Percentiles rank a stretch among this genome's conserved stretches.
Evolutionary conservation across 345 rosid genomes (phyloP).

Genomic region (Dipteronia sinensis): DNA sequence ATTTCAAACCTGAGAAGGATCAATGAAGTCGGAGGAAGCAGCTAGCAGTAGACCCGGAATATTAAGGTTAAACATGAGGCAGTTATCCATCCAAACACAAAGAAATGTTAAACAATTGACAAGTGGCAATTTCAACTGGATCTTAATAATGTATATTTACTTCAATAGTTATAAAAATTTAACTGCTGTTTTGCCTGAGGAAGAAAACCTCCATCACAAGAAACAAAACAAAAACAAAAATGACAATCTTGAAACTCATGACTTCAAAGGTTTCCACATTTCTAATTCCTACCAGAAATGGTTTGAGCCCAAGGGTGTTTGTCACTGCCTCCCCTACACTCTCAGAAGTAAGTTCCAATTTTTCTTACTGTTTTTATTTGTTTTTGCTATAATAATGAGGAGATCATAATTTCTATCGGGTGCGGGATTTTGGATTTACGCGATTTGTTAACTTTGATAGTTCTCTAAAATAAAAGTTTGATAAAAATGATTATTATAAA

Average conservation of each 20-base stretch:
- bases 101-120: conserved; percentile 11
- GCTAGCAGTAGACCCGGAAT: conserved; percentile 16
- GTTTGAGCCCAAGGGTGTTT: conserved; percentile 15
- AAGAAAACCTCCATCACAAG: not conserved
- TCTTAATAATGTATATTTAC: not conserved
- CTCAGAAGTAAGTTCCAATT: conserved; percentile 22
- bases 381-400: no score
- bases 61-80: not conserved
- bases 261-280: conserved; percentile 14
- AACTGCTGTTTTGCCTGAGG: not conserved
- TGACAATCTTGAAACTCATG: conserved; percentile 20
- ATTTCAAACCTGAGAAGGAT: not conserved
- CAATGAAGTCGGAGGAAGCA: not conserved
- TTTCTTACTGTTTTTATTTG: no score
- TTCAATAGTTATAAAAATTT: not conserved
- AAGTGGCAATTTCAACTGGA: not conserved
- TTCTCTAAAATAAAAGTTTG: no score
- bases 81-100: conserved; percentile 2
- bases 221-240: conserved; percentile 3
- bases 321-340: conserved; percentile 25
- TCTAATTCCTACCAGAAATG: not conserved
- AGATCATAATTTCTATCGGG: no score
- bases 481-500: no score
- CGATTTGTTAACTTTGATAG: no score
- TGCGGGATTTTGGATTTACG: no score